Percentiles rank a stretch among this genome's conserved stretches.
phyloP scores from a whole-genome alignment of 2,329 filamentous ascomycete species.

The Pseudogymnoascus sp. region DNA sequence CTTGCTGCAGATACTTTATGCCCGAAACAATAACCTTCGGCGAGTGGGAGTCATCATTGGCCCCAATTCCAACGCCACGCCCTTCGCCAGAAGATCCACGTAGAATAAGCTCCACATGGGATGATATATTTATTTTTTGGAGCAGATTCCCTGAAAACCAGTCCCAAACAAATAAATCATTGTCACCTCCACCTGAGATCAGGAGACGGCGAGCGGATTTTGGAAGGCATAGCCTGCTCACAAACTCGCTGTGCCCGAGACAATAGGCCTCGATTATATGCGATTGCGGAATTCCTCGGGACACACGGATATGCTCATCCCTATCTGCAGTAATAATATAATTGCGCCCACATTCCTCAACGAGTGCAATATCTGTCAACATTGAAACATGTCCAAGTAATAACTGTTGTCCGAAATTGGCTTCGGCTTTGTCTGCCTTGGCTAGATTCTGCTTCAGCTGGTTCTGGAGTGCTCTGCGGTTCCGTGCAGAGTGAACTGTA shows the following conservation, averaged over 20 bases:
- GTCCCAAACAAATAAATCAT: conserved; percentile 70
- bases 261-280: conserved; percentile 87
- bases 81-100: conserved; percentile 14
- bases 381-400: conserved; percentile 92
- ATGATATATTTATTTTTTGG: conserved; percentile 44
- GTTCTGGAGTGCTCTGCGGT: conserved; percentile 50
- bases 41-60: conserved; percentile 11
- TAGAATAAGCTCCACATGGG: conserved; percentile 31
- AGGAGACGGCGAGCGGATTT: conserved; percentile 49
- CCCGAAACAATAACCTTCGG: conserved; percentile 30
- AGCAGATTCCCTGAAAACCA: conserved; percentile 50
- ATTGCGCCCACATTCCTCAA: conserved; percentile 41
- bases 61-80: background rate
- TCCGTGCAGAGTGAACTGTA: conserved; percentile 57
- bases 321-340: conserved; percentile 62
- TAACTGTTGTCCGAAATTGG: conserved; percentile 63
- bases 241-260: conserved; percentile 77
- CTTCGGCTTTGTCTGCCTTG: conserved; percentile 24
- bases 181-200: conserved; percentile 80
- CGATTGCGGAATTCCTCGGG: conserved; percentile 69
- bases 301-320: conserved; percentile 82
- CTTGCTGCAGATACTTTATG: conserved; percentile 23
- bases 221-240: conserved; percentile 66
- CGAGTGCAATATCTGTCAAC: conserved; percentile 65
- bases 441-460: conserved; percentile 41